Evolutionary conservation across 805 yeast genomes (phyloP).

Genomic region (Groenewaldozyma tartarivorans): DNA sequence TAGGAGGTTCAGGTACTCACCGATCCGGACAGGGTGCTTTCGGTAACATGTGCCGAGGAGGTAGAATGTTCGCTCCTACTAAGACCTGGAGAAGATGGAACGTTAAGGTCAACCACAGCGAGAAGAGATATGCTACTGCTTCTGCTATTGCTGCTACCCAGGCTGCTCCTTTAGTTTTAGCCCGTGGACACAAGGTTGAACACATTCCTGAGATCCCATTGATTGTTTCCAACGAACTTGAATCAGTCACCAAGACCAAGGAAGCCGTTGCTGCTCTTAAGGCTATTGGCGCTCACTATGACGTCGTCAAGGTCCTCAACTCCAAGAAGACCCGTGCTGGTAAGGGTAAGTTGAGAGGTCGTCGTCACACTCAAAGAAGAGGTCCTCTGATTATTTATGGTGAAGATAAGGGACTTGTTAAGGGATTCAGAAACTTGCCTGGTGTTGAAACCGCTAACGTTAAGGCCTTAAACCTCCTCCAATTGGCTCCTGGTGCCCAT

Average conservation of each 20-base stretch:
- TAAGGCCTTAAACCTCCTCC: conserved; percentile 85
- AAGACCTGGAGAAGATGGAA: conserved; percentile 99
- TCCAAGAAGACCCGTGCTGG: conserved; percentile 99
- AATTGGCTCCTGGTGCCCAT: conserved; percentile 99
- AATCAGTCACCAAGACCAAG: conserved; percentile 92
- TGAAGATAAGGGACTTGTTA: conserved; percentile 93
- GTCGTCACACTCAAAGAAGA: conserved; percentile 99
- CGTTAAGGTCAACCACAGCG: conserved; percentile 99
- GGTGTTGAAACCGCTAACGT: conserved; percentile 98
- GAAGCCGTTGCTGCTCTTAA: conserved; percentile 97
- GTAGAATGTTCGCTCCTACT: conserved; percentile 99
- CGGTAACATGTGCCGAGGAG: conserved; percentile 99
- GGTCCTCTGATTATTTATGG: conserved; percentile 99
- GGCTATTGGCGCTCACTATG: conserved; percentile 98
- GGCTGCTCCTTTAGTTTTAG: conserved; percentile 95
- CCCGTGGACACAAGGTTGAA: conserved; percentile 99
- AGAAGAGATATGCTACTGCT: conserved; percentile 99
- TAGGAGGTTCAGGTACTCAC: conserved; percentile 99
- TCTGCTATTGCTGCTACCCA: conserved; percentile 99
- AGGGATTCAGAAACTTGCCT: conserved; percentile 99
- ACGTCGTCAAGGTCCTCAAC: conserved; percentile 94
- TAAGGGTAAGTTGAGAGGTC: conserved; percentile 99
- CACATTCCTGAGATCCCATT: conserved; percentile 96
- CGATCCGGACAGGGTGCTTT: conserved; percentile 99
- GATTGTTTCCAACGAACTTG: conserved; percentile 89